Percentiles rank a stretch among this genome's conserved stretches.
Evolutionary conservation across 2,329 filamentous ascomycete genomes (phyloP).

Genomic region (Monilinia aucupariae): DNA sequence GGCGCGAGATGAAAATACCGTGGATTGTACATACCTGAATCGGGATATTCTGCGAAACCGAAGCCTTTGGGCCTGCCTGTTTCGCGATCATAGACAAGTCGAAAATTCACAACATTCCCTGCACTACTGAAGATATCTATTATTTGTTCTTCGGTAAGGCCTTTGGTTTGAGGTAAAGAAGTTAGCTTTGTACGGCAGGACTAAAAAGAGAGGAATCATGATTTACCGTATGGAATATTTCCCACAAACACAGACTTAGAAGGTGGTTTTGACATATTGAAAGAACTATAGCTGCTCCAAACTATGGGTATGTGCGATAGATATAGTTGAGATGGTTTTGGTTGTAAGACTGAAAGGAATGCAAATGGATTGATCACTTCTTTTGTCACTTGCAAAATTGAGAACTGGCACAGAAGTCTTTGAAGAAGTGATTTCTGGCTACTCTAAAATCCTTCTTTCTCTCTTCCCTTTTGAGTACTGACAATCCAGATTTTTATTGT

Average conservation of each 20-base stretch:
- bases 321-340: conserved; percentile 22
- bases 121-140: conserved; percentile 87
- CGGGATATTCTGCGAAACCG: conserved; percentile 92
- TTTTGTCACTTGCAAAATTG: conserved; percentile 16
- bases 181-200: conserved; percentile 15
- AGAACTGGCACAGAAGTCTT: conserved; percentile 36
- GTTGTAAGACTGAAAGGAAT: conserved; percentile 25
- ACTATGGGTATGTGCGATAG: conserved; percentile 16
- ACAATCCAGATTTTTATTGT: conserved; percentile 10
- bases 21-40: conserved; percentile 57
- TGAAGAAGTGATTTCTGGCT: conserved; percentile 34
- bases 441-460: conserved; percentile 30
- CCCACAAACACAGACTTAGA: conserved; percentile 79
- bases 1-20: conserved; percentile 7
- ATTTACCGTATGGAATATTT: conserved; percentile 74
- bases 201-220: not conserved
- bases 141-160: conserved; percentile 93
- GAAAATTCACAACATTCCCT: conserved; percentile 85
- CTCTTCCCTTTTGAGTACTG: not conserved
- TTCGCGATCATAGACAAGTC: conserved; percentile 91
- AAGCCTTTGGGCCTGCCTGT: conserved; percentile 94
- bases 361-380: conserved; percentile 19
- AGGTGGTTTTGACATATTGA: conserved; percentile 67
- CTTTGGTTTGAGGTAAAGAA: conserved; percentile 42
- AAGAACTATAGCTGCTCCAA: conserved; percentile 6